Evolutionary conservation across 768 basidiomycete species (phyloP), one percentile per base, ranked within the genome.

Genomic region (Suillus cothurnatus): DNA sequence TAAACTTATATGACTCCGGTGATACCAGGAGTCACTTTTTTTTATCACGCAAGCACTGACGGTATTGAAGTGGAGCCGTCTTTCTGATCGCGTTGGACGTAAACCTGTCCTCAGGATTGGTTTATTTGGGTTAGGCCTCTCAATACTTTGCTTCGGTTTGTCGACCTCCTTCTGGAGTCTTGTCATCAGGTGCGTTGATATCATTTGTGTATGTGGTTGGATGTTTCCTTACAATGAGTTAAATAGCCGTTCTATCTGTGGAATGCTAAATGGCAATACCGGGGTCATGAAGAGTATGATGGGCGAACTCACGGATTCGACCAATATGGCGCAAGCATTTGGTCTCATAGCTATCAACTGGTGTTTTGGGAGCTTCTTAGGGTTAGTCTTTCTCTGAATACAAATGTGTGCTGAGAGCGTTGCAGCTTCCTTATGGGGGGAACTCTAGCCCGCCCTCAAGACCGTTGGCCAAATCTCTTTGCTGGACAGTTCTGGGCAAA

Each of bases 341-440:
- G 71, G 81, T 6, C 68, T 80, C 39, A 70, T 82, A 69, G 79
- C 80, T 11, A 77, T 79, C 1, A 72, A 79, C 3, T 84, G 82
- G 82, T 66, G 61, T 14, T 41, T 47, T 26, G 62, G 63, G 17
- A 3, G 74, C 9, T 76, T 79, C 15, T 64, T 78, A 57, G 78
- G 78, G 79, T 79, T 65, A 31, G 76, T 66, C 32, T 60, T 34
- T 31, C 15, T 63, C 14, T 39, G 28, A 52, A 47, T 41, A 19
- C 9, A 53, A 21, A 53, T 9, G 19, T 9, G n/a, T 15, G 36
- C 14, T 36, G n/a, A 34, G 53, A 26, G 28, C 6, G 28, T 31
- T 26, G 28, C 65, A 84, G 85, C 14, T 84, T 85, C 38, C 72
- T 86, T 23, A 81, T 86, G 31, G 86, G 86, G 28, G 86, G 86